Percentiles rank a stretch among this genome's conserved stretches.
Evolutionary conservation across 306 rosid genomes (phyloP).

Genomic region (Cucumis cinereus): DNA sequence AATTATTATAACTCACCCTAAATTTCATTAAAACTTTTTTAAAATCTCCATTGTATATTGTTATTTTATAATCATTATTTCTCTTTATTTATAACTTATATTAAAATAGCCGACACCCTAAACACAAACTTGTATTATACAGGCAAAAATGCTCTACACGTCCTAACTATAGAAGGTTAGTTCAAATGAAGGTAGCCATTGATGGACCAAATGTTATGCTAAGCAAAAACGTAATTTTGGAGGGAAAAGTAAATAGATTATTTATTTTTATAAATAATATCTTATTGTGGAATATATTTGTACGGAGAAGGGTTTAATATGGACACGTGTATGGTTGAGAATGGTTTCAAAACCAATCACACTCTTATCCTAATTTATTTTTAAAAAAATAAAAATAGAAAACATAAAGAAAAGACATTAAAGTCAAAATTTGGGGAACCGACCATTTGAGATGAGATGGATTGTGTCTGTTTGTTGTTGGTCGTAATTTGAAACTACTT

Average conservation of each 20-base stretch:
- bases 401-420: background rate
- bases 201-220: background rate
- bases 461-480: background rate
- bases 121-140: too few relatives aligned
- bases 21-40: too few relatives aligned
- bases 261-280: background rate
- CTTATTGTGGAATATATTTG: background rate
- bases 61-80: too few relatives aligned
- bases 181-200: too few relatives aligned
- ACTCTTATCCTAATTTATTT: background rate
- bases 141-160: too few relatives aligned
- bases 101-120: too few relatives aligned
- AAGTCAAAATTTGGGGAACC: background rate
- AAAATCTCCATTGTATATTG: too few relatives aligned
- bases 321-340: background rate
- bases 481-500: background rate
- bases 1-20: too few relatives aligned
- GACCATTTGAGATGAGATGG: background rate
- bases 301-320: background rate
- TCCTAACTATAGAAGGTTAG: too few relatives aligned
- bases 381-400: background rate
- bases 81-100: too few relatives aligned
- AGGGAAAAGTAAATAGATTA: background rate
- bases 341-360: background rate
- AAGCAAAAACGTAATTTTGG: background rate